phyloP scores from a whole-genome alignment of 2,329 filamentous ascomycete species.

The Beauveria pseudobassiana region DNA sequence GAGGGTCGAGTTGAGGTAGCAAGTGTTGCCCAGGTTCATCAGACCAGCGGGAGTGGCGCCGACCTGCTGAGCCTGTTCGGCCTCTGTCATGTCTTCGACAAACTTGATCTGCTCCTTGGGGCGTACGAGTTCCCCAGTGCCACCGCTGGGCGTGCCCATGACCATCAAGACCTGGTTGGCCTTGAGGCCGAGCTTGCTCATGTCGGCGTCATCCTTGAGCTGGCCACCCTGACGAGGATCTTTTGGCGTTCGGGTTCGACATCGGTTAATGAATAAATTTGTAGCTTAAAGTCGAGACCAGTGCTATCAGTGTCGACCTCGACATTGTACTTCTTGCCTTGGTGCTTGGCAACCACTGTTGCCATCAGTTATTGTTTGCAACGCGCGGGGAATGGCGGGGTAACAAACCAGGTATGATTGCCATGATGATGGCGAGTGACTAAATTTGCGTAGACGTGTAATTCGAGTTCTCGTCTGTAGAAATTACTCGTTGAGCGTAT shows the following conservation, averaged over 20 bases:
- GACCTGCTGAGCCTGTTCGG: constrained; percentile 73
- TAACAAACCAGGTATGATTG: constrained; percentile 45
- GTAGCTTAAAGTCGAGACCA: constrained; percentile 91
- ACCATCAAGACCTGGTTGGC: constrained; percentile 85
- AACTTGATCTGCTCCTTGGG: constrained; percentile 83
- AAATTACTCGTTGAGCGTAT: neutral
- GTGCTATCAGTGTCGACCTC: constrained; percentile 78
- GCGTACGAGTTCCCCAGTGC: constrained; percentile 52
- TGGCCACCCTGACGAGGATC: constrained; percentile 85
- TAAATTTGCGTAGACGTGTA: constrained; percentile 4
- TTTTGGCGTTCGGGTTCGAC: constrained; percentile 97
- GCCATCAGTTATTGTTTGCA: neutral
- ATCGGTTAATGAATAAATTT: constrained; percentile 89
- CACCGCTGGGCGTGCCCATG: constrained; percentile 80
- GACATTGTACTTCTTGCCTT: constrained; percentile 90
- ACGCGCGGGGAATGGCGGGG: constrained; percentile 14
- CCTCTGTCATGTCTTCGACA: constrained; percentile 95
- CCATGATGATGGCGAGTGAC: constrained; percentile 42
- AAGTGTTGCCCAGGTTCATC: constrained; percentile 92
- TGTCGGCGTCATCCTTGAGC: constrained; percentile 88
- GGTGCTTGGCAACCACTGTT: constrained; percentile 84
- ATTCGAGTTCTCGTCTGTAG: neutral
- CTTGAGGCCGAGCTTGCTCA: constrained; percentile 79
- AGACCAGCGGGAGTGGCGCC: constrained; percentile 84
- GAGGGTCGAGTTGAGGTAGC: constrained; percentile 96